Evolutionary conservation across 768 basidiomycete genomes (phyloP).

Genomic region (Chalciporus piperatus): DNA sequence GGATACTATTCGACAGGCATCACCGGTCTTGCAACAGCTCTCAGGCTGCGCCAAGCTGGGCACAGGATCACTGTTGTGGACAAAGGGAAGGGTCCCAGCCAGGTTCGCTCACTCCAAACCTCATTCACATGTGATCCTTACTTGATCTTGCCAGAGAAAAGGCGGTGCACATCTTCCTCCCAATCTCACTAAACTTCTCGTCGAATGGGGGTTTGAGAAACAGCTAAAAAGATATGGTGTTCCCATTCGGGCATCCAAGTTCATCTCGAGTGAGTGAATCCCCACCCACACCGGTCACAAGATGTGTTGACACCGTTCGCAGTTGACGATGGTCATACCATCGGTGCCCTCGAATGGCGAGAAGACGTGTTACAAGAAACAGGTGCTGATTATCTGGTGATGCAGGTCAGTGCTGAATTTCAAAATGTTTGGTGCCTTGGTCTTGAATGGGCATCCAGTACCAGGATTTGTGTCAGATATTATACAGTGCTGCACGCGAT

Average conservation of each 20-base stretch:
- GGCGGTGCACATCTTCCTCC: constrained; percentile 52
- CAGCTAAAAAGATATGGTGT: constrained; percentile 37
- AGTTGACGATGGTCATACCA: constrained; percentile 43
- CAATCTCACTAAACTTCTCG: constrained; percentile 56
- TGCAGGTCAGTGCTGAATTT: constrained; percentile 37
- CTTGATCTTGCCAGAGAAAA: constrained; percentile 25
- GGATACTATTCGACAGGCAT: constrained; percentile 30
- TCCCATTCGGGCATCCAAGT: constrained; percentile 21
- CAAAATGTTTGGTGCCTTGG: not conserved
- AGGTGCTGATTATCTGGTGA: constrained; percentile 52
- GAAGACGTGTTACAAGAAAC: constrained; percentile 49
- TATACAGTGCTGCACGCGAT: constrained; percentile 45
- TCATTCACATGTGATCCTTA: not conserved
- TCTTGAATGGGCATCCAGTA: constrained; percentile 37
- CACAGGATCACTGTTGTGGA: constrained; percentile 61
- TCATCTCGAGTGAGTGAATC: constrained; percentile 22
- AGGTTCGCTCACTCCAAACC: constrained; percentile 26
- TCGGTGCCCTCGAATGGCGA: constrained; percentile 48
- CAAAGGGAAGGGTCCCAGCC: constrained; percentile 41
- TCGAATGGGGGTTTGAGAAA: constrained; percentile 54
- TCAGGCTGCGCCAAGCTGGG: constrained; percentile 53
- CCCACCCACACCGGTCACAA: not conserved
- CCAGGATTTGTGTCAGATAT: constrained; percentile 48
- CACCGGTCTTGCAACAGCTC: constrained; percentile 57
- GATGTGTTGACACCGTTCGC: constrained; percentile 8